Percentiles rank a stretch among this genome's conserved stretches.
These are phyloP conservation scores for Vicia sativa DNA, from an alignment of 306 rosid species.

Conservation along the genomic window DNA sequence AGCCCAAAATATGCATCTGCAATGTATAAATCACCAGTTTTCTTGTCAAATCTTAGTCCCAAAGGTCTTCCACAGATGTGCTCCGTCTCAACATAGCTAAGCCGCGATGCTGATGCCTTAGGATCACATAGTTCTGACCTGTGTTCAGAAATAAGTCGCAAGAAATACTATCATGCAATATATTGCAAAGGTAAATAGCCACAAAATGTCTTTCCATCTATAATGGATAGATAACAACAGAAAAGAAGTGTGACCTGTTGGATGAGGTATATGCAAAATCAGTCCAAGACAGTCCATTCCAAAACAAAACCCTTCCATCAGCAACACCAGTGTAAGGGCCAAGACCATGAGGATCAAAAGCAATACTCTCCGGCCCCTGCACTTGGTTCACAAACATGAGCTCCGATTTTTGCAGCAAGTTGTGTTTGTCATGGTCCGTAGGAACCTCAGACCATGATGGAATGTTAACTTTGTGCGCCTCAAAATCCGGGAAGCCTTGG, in stretches of 20 bases:
- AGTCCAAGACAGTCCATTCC: slow-evolving; percentile 78
- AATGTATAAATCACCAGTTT: slow-evolving; percentile 79
- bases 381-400: slow-evolving; percentile 73
- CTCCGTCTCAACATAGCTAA: slow-evolving; percentile 66
- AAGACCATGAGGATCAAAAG: slow-evolving; percentile 78
- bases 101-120: slow-evolving; percentile 53
- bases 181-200: neutral
- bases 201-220: neutral
- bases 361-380: slow-evolving; percentile 88
- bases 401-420: slow-evolving; percentile 71
- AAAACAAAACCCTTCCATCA: slow-evolving; percentile 78
- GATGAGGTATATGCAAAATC: slow-evolving; percentile 79
- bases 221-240: slow-evolving; percentile 1
- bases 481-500: slow-evolving; percentile 60
- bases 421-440: slow-evolving; percentile 52
- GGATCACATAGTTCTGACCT: slow-evolving; percentile 80
- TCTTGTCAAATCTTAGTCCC: slow-evolving; percentile 89
- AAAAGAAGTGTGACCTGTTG: slow-evolving; percentile 56
- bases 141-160: slow-evolving; percentile 38
- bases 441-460: slow-evolving; percentile 66
- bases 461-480: slow-evolving; percentile 46
- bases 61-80: slow-evolving; percentile 93
- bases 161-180: neutral
- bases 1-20: slow-evolving; percentile 93
- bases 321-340: slow-evolving; percentile 95